Conservation (phyloP, 306 rosid genomes). For the Quercus ilex region DNA sequence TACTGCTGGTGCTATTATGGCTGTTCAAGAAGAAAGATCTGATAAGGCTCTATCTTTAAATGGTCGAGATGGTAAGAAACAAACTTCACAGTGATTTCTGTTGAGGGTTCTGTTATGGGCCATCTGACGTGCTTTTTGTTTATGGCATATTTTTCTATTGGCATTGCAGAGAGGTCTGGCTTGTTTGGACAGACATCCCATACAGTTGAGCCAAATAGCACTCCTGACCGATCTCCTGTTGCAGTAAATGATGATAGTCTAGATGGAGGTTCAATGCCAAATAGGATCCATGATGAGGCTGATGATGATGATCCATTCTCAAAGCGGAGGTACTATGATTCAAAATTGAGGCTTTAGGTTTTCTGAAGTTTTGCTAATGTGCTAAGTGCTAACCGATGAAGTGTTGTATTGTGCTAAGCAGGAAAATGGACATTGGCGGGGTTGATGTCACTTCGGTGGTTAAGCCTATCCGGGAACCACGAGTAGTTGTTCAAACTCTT, state of each 20-base stretch:
- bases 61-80: slow-evolving; percentile 67
- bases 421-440: slow-evolving; percentile 79
- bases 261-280: slow-evolving; percentile 56
- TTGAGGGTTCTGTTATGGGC: neutral
- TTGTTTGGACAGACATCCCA: slow-evolving; percentile 51
- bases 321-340: slow-evolving; percentile 71
- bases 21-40: slow-evolving; percentile 64
- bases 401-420: slow-evolving; percentile 32
- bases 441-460: slow-evolving; percentile 70
- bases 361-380: slow-evolving; percentile 15
- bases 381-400: slow-evolving; percentile 20
- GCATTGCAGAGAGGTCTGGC: slow-evolving; percentile 56
- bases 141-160: slow-evolving; percentile 21
- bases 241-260: slow-evolving; percentile 50
- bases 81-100: slow-evolving; percentile 12
- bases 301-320: slow-evolving; percentile 82
- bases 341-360: slow-evolving; percentile 8
- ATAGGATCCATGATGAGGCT: slow-evolving; percentile 54
- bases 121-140: slow-evolving; percentile 9
- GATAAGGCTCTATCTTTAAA: slow-evolving; percentile 62
- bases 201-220: slow-evolving; percentile 54
- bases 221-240: slow-evolving; percentile 53
- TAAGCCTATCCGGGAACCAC: slow-evolving; percentile 94
- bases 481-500: slow-evolving; percentile 94
- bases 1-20: slow-evolving; percentile 52